Evolutionary conservation across 2,329 filamentous ascomycete genomes (phyloP), one percentile per base, ranked within the genome.

Genomic region (Botrytis porri): DNA sequence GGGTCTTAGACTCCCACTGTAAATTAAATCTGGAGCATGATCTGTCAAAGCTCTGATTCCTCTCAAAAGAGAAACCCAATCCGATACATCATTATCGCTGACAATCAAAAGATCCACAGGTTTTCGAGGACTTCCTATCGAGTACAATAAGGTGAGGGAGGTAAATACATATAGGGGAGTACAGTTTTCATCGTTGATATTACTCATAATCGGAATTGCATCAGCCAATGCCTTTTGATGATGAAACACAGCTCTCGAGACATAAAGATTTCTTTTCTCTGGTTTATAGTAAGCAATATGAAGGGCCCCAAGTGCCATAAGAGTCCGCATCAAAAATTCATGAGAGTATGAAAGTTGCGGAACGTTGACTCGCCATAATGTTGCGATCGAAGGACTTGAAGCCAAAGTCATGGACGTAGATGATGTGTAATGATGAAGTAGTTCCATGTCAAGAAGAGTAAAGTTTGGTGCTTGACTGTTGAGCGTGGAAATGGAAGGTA

Each of bases 351-450:
- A 86, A 37, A 86, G 77, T n/a, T 83, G 82, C 18, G 86, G 84
- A 4, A 77, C 83, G 70, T 83, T 84, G 12, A 84, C 80, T 10
- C 83, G 83, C 84, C 85, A 88, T 43, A 87, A 82, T 48, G 82
- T 81, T 59, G 83, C 83, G 4, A 86, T 75, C 10, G 79, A 75
- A 0, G 83, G 80, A 54, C 85, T 82, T 10, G 79, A 80, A 7
- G 83, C 83, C 4, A 88, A 78, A 0, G 86, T 87, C n/a, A 82
- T 80, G 69, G 83, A 83, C 0, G 86, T 88, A 16, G 83, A 83
- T 0, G 83, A 85, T 62, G 82, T 83, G 75, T 83, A 88, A 78
- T 88, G 85, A 76, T 88, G 85, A 10, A 88, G 80, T 2, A 88
- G 82, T 75, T 88, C 85, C 14, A 88, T 81, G 63, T 88, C 85